These are phyloP conservation scores for Capsella rubella DNA, from an alignment of 441 rosid species.

Conservation along the genomic window DNA sequence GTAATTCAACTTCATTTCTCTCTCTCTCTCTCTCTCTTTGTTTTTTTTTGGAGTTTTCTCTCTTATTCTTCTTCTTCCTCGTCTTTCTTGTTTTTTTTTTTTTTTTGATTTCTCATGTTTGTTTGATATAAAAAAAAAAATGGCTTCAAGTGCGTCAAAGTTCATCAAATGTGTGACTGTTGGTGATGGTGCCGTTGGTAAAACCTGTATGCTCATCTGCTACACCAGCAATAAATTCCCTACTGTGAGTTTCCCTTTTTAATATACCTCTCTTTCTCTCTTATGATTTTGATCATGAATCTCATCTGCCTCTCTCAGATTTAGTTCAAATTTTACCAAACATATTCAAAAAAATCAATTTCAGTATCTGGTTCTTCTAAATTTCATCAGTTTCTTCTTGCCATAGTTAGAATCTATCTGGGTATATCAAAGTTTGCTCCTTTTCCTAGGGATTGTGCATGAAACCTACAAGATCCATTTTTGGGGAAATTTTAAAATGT, in stretches of 20 bases:
- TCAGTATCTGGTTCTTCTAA: neutral
- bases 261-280: slow-evolving; percentile 28
- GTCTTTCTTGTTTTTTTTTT: slow-evolving; percentile 5
- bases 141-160: slow-evolving; percentile 90
- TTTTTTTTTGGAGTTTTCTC: neutral
- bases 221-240: slow-evolving; percentile 87
- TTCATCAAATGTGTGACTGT: slow-evolving; percentile 83
- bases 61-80: neutral
- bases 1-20: slow-evolving; percentile 26
- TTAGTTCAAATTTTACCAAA: slow-evolving; percentile 15
- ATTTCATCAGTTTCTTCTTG: slow-evolving; percentile 9
- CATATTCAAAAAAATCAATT: no score
- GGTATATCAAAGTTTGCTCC: slow-evolving; percentile 39
- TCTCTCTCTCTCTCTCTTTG: slow-evolving; percentile 2
- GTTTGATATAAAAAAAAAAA: slow-evolving; percentile 31
- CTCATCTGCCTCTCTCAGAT: slow-evolving; percentile 43
- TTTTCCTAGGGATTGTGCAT: slow-evolving; percentile 39
- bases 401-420: slow-evolving; percentile 18
- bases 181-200: slow-evolving; percentile 88
- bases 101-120: slow-evolving; percentile 24
- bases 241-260: slow-evolving; percentile 52
- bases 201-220: slow-evolving; percentile 89
- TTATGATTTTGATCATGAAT: slow-evolving; percentile 25
- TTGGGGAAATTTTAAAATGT: neutral
- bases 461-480: neutral